Evolutionary conservation across 2,329 filamentous ascomycete species (phyloP), one percentile per base, ranked within the genome.

Genomic region (Peltaster fructicola): DNA sequence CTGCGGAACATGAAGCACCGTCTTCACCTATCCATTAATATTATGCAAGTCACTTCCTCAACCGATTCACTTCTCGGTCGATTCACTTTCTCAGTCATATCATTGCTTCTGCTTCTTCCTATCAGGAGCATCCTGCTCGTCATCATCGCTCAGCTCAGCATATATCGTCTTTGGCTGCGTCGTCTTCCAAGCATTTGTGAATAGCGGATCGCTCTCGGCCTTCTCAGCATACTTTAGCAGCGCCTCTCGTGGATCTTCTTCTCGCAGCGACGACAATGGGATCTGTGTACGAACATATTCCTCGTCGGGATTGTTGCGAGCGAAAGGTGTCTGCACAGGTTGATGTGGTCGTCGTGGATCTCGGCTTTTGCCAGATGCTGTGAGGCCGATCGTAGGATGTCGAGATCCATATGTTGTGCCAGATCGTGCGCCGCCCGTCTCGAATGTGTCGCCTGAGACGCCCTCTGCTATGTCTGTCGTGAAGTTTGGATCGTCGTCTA

Each of bases 111-210:
- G n/a, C 35, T 46, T 63, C 50, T 71, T 71, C 53, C 72, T 77
- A 16, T 78, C 68, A n/a, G 68, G 70, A 3, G 59, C 64, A 5
- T 68, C 64, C 25, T 70, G 73, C 18, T 68, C 65, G 36, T 91
- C 84, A 9, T 82, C 79, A 42, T 91, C 85, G 48, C 82, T 90
- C 16, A 88, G 43, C 20, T 93, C 79, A 6, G 78, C 77, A 56
- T 90, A 98, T 37, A 93, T 75, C 14, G 84, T 81, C 38, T 84
- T 74, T 0, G 88, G 88, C 54, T 95, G 85, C 17, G 82, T 95
- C 39, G 75, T 65, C 45, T 76, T 77, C 78, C 82, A 98, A 9
- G 84, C 88, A 38, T 78, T 80, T 15, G 88, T 98, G 45, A 95
- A 98, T 41, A 92, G 65, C 1, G 84, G 85, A 47, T 95, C 84